Percentiles rank a stretch among this genome's conserved stretches.
Conservation (phyloP, 2,329 filamentous ascomycete species). For the Trichoderma sp. region DNA sequence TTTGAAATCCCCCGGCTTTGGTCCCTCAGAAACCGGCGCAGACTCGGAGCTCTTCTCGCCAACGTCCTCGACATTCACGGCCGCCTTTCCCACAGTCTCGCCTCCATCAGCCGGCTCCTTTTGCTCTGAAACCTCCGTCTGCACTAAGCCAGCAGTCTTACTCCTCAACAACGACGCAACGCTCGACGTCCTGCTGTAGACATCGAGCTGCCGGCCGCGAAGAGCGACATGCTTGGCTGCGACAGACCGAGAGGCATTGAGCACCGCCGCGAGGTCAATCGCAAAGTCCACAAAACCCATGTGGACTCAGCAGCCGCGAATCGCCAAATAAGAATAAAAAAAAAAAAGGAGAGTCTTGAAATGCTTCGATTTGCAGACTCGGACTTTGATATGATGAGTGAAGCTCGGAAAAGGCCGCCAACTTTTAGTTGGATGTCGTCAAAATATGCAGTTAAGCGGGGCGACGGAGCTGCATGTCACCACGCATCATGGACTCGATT, state of each 20-base stretch:
- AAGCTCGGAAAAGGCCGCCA: not conserved
- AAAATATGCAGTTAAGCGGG: slow-evolving; percentile 31
- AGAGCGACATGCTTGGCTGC: slow-evolving; percentile 61
- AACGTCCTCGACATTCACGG: not conserved
- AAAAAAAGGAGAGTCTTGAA: slow-evolving; percentile 20
- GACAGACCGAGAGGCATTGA: slow-evolving; percentile 66
- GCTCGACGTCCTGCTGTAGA: slow-evolving; percentile 46
- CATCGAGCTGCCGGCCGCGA: slow-evolving; percentile 52
- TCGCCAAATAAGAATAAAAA: slow-evolving; percentile 23
- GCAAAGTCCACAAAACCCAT: slow-evolving; percentile 63
- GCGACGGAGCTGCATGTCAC: not conserved
- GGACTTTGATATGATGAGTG: not conserved
- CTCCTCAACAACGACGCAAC: slow-evolving; percentile 37
- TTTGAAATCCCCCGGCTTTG: not conserved
- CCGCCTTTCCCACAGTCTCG: not conserved
- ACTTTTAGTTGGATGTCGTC: slow-evolving; percentile 5
- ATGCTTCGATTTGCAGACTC: not conserved
- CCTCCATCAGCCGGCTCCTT: not conserved
- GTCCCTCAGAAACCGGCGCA: not conserved
- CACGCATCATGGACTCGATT: not conserved
- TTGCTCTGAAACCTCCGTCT: not conserved
- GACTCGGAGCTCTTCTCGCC: not conserved
- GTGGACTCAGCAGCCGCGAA: slow-evolving; percentile 27
- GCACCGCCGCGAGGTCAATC: slow-evolving; percentile 67
- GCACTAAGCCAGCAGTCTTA: slow-evolving; percentile 14